phyloP scores from a whole-genome alignment of 139 green algal species.

The Mesostigma viride region DNA sequence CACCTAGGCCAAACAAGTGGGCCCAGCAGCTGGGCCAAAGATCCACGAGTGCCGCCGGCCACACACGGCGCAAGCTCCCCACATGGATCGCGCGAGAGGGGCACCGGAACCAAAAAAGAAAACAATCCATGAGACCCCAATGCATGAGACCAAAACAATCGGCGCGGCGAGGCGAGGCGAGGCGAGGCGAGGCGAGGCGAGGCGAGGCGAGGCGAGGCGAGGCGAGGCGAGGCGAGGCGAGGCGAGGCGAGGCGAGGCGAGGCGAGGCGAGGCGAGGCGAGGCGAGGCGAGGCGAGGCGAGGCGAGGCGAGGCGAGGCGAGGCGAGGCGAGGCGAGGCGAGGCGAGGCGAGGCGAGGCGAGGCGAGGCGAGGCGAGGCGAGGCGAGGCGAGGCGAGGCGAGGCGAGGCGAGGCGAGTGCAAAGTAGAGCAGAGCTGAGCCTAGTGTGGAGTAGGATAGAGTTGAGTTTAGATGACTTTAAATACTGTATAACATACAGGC shows the following conservation, averaged over 20 bases:
- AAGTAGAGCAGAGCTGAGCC: not conserved
- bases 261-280: not conserved
- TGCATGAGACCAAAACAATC: too few relatives aligned
- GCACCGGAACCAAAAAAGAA: too few relatives aligned
- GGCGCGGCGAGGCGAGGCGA: not conserved
- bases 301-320: not conserved
- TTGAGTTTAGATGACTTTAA: too few relatives aligned
- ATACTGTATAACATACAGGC: too few relatives aligned
- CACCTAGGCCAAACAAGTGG: not conserved
- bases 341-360: slow-evolving; percentile 1
- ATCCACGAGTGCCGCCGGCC: too few relatives aligned
- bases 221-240: not conserved
- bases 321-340: slow-evolving; percentile 1
- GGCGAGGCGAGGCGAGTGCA: not conserved
- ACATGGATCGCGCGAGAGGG: too few relatives aligned
- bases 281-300: not conserved
- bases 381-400: slow-evolving; percentile 3
- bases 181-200: slow-evolving; percentile 4
- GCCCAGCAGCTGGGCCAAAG: not conserved
- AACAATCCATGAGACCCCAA: too few relatives aligned
- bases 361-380: slow-evolving; percentile 3
- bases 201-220: not conserved
- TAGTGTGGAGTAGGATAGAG: not conserved
- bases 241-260: not conserved
- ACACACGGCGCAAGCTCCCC: too few relatives aligned